phyloP scores from a whole-genome alignment of 2,329 filamentous ascomycete species.

The Penicillium psychrosexuale region DNA sequence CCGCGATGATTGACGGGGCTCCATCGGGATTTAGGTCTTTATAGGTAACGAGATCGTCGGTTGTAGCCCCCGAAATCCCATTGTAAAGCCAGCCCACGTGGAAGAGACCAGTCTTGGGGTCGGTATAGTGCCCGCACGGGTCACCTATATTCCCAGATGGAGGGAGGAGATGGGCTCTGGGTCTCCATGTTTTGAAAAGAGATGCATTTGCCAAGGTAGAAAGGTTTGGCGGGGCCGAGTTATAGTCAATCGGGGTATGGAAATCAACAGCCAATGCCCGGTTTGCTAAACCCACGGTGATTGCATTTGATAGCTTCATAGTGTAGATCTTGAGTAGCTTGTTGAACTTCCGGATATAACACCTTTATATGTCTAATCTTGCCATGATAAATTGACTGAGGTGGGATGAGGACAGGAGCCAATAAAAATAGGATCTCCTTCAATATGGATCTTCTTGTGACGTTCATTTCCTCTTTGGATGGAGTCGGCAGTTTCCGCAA shows the following conservation, averaged over 20 bases:
- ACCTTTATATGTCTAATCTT: background rate
- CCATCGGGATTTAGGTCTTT: conserved; percentile 14
- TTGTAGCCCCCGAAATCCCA: conserved; percentile 15
- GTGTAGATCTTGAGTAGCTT: background rate
- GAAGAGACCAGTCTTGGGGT: conserved; percentile 18
- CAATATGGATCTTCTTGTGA: background rate
- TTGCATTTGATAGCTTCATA: background rate
- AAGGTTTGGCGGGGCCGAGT: conserved; percentile 15
- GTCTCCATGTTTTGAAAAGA: conserved; percentile 21
- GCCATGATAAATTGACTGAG: background rate
- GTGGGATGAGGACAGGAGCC: background rate
- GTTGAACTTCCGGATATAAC: background rate
- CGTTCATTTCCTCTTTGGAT: conserved; percentile 5
- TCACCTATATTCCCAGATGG: conserved; percentile 18
- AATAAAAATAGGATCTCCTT: background rate
- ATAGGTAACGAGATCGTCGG: conserved; percentile 18
- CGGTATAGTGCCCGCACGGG: conserved; percentile 19
- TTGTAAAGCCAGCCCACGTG: conserved; percentile 21
- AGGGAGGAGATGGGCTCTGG: conserved; percentile 17
- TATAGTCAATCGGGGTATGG: conserved; percentile 3
- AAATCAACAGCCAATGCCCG: background rate
- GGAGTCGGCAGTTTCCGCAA: conserved; percentile 1
- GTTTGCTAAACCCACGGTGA: background rate
- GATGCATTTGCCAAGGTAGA: conserved; percentile 14
- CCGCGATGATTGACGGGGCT: conserved; percentile 10